A percentile compares a stretch with the other conserved stretches of the same genome.
Conservation (phyloP, 345 rosid species). For the Populus simonii region DNA sequence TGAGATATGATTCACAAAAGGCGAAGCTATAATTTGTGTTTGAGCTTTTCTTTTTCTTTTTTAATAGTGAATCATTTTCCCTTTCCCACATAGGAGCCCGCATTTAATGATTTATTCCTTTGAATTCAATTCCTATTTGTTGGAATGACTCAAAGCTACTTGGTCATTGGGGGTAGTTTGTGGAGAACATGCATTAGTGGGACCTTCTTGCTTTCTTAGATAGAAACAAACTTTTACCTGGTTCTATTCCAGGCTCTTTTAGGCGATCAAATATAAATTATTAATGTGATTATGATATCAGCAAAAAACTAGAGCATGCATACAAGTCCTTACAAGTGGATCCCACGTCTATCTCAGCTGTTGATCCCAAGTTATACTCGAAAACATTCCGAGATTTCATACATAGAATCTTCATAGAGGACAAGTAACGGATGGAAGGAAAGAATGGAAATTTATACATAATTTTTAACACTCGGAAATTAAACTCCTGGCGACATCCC, state of each 20-base stretch:
- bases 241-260: not conserved
- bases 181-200: not conserved
- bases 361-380: conserved; percentile 15
- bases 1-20: not conserved
- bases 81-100: not conserved
- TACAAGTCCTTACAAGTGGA: conserved; percentile 38
- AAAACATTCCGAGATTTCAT: too few species aligned
- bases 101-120: not conserved
- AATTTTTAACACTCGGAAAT: too few species aligned
- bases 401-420: conserved; percentile 16
- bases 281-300: not conserved
- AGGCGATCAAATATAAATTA: not conserved
- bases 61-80: not conserved
- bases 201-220: conserved; percentile 8
- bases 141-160: conserved; percentile 9
- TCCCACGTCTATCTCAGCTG: conserved; percentile 37
- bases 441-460: too few species aligned
- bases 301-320: conserved; percentile 33
- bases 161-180: not conserved
- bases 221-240: not conserved
- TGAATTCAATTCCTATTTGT: conserved; percentile 8
- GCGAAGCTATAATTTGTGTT: not conserved
- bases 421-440: conserved; percentile 1
- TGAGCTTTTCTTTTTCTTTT: conserved; percentile 5
- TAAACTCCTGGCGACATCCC: too few species aligned